These are phyloP conservation scores for cucumber (Cucumis sativus) DNA, from an alignment of 306 rosid genomes.

Conservation along the genomic window DNA sequence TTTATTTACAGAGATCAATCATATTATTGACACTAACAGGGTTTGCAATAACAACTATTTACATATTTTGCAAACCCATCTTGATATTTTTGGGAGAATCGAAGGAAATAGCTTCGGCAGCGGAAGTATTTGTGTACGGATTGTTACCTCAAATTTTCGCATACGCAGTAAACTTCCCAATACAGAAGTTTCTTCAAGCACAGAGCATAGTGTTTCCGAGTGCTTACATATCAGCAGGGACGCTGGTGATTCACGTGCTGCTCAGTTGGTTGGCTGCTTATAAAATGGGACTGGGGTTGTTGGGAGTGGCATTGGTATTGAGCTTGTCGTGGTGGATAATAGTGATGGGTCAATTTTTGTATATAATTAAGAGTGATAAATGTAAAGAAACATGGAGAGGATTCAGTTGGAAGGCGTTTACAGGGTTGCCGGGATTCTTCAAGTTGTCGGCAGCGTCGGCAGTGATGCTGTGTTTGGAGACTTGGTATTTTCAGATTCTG, in stretches of 20 bases:
- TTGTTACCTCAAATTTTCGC: background rate
- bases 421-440: constrained; percentile 31
- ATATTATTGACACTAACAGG: constrained; percentile 35
- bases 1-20: constrained; percentile 47
- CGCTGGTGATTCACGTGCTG: background rate
- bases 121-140: background rate
- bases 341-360: constrained; percentile 38
- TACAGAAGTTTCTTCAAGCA: background rate
- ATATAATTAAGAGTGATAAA: constrained; percentile 10
- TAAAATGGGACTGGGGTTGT: constrained; percentile 31
- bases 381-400: constrained; percentile 49
- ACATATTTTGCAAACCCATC: constrained; percentile 28
- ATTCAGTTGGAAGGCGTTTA: constrained; percentile 26
- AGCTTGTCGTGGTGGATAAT: constrained; percentile 75
- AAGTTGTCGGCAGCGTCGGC: constrained; percentile 56
- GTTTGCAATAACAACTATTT: constrained; percentile 24
- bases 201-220: background rate
- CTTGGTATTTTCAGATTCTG: constrained; percentile 54
- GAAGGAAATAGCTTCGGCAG: background rate
- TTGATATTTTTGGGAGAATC: background rate
- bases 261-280: constrained; percentile 12
- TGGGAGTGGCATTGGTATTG: constrained; percentile 40
- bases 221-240: background rate
- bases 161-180: background rate
- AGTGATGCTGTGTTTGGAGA: constrained; percentile 65